Conservation (phyloP, 1,284 basidiomycete genomes). For the Moesziomyces sp. region DNA sequence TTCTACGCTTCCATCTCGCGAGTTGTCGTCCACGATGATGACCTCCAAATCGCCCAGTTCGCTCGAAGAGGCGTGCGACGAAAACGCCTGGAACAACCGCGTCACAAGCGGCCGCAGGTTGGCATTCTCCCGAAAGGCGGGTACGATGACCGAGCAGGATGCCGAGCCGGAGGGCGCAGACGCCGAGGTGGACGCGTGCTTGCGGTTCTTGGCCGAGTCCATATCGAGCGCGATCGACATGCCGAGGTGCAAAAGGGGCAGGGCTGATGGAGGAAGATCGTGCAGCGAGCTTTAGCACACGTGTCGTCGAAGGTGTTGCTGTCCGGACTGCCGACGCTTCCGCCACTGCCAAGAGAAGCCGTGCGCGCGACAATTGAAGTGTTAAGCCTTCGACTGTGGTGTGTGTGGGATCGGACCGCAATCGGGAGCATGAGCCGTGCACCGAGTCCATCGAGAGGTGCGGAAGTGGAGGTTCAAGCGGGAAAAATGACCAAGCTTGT, state of each 20-base stretch:
- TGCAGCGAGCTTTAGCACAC: no score
- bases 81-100: conserved; percentile 66
- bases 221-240: conserved; percentile 51
- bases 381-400: no score
- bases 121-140: conserved; percentile 40
- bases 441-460: no score
- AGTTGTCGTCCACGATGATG: conserved; percentile 50
- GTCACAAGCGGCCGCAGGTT: conserved; percentile 69
- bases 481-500: no score
- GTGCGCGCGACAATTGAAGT: no score
- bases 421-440: no score
- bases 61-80: conserved; percentile 6
- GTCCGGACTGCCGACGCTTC: no score
- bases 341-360: no score
- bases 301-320: conserved; percentile 1
- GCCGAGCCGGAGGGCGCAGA: conserved; percentile 8
- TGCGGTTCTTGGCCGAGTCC: conserved; percentile 33
- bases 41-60: conserved; percentile 37
- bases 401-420: no score
- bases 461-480: no score
- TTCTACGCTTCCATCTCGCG: conserved; percentile 39
- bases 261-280: not conserved
- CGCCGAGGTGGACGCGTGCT: conserved; percentile 6
- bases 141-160: conserved; percentile 52
- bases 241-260: not conserved